Evolutionary conservation across 2,329 filamentous ascomycete species (phyloP), one percentile per base, ranked within the genome.

Genomic region (Penicillium sp.): DNA sequence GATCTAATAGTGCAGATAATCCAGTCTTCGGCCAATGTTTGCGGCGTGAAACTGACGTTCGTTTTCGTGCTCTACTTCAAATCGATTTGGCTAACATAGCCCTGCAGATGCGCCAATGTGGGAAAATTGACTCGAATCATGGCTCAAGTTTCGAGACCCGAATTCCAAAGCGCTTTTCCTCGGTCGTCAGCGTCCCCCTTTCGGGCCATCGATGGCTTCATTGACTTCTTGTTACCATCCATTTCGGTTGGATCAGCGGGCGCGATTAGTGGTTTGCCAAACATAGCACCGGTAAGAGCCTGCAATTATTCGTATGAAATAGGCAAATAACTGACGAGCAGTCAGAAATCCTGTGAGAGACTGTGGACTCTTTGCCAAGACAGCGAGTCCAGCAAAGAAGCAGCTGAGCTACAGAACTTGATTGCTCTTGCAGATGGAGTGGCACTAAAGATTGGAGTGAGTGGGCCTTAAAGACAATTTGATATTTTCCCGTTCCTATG

Each of bases 111-210:
- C 47, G 47, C 47, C 16, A 50, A 50, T 25, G 47, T 50, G 10
- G 47, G 47, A 7, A 50, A 50, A 14, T 33, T 50, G 31, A 50
- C 47, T 50, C 47, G 47, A 14, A 50, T 50, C 21, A 37, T 50
- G 47, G 27, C n/a, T 29, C 27, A 50, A 25, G 31, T 50, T 10
- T 50, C 47, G 29, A 50, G 1, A 35, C 29, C 47, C 8, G 47
- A 50, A 25, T 50, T 50, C n/a, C 47, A 50, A 19, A 6, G 29
- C 16, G 16, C 3, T 8, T 50, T 35, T 1, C 47, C 47, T 7
- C 47, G 47, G 14, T 50, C 47, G 2, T 35, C 31, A 25, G n/a
- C 31, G 16, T 35, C 19, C 10, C 47, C 47, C 8, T 50, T 50
- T 29, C 27, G 47, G n/a, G 47, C 47, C 3, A 50, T 50, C 33